A percentile compares a stretch with the other conserved stretches of the same genome.
These are phyloP conservation scores for Mercurialis annua DNA, from an alignment of 345 rosid genomes.

Conservation along the genomic window DNA sequence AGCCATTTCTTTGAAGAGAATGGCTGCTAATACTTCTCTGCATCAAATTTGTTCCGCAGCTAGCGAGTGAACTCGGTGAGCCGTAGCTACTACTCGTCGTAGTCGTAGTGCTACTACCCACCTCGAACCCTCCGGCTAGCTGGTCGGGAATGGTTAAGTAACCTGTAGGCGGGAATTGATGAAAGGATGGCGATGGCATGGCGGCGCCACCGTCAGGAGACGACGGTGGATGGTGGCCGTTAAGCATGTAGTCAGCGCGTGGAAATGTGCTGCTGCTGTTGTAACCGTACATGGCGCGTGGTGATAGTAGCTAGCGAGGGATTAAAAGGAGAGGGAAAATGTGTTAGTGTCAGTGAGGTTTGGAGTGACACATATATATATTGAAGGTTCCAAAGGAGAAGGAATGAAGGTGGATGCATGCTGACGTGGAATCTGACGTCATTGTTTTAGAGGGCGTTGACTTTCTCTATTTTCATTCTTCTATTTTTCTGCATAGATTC, in stretches of 20 bases:
- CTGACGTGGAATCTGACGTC: constrained; percentile 42
- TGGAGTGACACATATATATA: constrained; percentile 1
- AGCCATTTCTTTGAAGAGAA: constrained; percentile 41
- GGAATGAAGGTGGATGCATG: not conserved
- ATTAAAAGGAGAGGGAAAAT: not conserved
- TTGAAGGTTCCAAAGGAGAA: not conserved
- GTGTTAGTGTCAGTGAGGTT: constrained; percentile 1
- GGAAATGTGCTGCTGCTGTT: constrained; percentile 4
- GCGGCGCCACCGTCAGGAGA: constrained; percentile 23
- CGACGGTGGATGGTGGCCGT: constrained; percentile 12
- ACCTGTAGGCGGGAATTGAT: constrained; percentile 32
- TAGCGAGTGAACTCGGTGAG: constrained; percentile 56
- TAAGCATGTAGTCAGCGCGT: constrained; percentile 21
- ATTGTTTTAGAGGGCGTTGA: constrained; percentile 39
- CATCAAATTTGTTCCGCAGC: constrained; percentile 34
- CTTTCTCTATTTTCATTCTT: constrained; percentile 4
- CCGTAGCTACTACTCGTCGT: constrained; percentile 35
- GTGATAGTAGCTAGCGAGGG: not conserved
- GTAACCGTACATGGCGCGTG: constrained; percentile 41
- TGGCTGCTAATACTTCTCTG: constrained; percentile 75
- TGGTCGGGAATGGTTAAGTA: constrained; percentile 28
- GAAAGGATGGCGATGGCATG: not conserved
- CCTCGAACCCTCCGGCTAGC: constrained; percentile 20
- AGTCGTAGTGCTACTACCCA: constrained; percentile 5
- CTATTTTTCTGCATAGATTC: too few species aligned